Conservation (phyloP, 345 rosid genomes). For the Draba incana region DNA sequence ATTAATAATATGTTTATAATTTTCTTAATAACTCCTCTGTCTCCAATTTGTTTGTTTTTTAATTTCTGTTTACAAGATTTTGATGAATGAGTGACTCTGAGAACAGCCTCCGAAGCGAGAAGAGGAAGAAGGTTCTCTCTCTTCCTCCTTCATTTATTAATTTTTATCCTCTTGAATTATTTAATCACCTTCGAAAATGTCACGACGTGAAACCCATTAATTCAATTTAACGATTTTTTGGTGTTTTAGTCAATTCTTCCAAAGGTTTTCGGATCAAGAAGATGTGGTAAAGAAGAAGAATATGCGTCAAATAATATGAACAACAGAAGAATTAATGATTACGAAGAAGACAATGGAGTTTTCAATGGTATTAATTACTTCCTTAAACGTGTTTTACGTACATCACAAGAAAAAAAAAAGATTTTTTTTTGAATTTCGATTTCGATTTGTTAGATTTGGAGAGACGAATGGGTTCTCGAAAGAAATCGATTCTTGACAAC, state of each 20-base stretch:
- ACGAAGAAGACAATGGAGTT: slow-evolving; percentile 15
- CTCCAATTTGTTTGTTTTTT: slow-evolving; percentile 2
- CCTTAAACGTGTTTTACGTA: not conserved
- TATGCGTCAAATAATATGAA: slow-evolving; percentile 42
- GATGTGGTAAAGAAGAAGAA: slow-evolving; percentile 48
- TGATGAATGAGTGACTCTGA: slow-evolving; percentile 47
- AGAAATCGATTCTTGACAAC: slow-evolving; percentile 50
- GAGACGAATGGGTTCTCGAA: slow-evolving; percentile 45
- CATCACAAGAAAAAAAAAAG: slow-evolving; percentile 24
- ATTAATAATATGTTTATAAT: not conserved
- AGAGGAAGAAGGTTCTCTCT: slow-evolving; percentile 69
- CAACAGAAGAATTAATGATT: slow-evolving; percentile 30
- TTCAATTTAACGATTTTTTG: slow-evolving; percentile 8
- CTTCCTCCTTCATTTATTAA: not conserved
- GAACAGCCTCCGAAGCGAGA: slow-evolving; percentile 54
- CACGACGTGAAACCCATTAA: slow-evolving; percentile 43
- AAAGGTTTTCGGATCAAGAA: slow-evolving; percentile 68
- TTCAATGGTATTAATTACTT: slow-evolving; percentile 41
- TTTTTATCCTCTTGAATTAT: too few relatives aligned
- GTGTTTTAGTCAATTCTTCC: slow-evolving; percentile 59
- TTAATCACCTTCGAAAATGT: slow-evolving; percentile 2
- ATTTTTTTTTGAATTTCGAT: slow-evolving; percentile 4
- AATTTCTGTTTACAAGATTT: slow-evolving; percentile 15
- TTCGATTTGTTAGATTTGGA: slow-evolving; percentile 51
- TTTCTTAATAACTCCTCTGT: not conserved